Conservation (phyloP, 371 early-diverging fungal species). For the Cokeromyces recurvatus region DNA sequence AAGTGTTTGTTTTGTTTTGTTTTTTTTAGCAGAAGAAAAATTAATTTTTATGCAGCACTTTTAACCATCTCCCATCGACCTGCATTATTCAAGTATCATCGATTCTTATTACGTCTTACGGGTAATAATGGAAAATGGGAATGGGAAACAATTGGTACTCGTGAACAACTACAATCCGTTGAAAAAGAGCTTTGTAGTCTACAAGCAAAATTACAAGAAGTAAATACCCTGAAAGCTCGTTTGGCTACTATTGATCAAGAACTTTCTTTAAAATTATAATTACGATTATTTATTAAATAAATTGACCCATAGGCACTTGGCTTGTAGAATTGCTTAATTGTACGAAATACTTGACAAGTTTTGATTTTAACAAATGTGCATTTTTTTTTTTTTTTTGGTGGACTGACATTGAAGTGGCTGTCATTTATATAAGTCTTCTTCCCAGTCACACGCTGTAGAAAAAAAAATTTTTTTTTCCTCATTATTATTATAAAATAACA, state of each 20-base stretch:
- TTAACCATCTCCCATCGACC: constrained; percentile 90
- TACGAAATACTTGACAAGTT: no score
- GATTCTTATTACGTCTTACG: constrained; percentile 61
- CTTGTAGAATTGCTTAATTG: no score
- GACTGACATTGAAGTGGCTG: no score
- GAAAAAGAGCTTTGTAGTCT: constrained; percentile 77
- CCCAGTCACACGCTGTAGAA: no score
- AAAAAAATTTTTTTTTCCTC: no score
- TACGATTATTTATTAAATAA: no score
- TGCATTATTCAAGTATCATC: constrained; percentile 84
- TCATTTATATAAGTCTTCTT: no score
- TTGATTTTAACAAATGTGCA: no score
- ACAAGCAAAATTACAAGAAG: constrained; percentile 70
- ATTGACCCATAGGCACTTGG: no score
- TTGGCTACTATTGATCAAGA: constrained; percentile 65
- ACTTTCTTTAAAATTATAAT: constrained; percentile 41
- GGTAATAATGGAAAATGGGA: constrained; percentile 81
- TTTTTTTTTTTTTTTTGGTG: no score
- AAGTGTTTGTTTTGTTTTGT: constrained; percentile 8
- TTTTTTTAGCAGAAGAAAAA: no score
- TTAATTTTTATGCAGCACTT: constrained; percentile 48
- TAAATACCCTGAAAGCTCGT: constrained; percentile 63
- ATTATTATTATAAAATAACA: no score
- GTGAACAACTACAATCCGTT: constrained; percentile 73
- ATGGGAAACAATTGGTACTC: constrained; percentile 69